Conservation (phyloP, 1,284 basidiomycete species). For the Cystobasidiaceae sp. region DNA sequence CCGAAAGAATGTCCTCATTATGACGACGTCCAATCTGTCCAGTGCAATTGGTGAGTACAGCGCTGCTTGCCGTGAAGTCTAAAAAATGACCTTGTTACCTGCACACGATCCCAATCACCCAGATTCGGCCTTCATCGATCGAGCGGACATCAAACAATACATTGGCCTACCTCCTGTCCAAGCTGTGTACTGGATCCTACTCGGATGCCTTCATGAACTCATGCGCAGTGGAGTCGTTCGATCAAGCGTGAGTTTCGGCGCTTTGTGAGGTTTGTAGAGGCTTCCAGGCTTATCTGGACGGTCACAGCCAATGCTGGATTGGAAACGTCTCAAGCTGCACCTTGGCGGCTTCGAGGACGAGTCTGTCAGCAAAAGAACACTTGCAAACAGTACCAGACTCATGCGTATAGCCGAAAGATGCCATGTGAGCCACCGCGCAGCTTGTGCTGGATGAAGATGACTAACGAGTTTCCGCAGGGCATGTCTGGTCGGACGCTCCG, state of each 20-base stretch:
- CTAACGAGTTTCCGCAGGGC: no score
- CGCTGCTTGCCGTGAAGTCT: neutral
- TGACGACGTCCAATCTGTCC: conserved; percentile 93
- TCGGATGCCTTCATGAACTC: conserved; percentile 74
- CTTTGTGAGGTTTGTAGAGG: conserved; percentile 53
- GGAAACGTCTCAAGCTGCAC: conserved; percentile 19
- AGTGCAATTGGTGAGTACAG: conserved; percentile 74
- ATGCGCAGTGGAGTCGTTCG: conserved; percentile 64
- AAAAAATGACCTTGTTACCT: neutral
- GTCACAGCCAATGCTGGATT: conserved; percentile 18
- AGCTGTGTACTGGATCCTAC: conserved; percentile 90
- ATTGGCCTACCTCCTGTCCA: conserved; percentile 70
- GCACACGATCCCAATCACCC: no score
- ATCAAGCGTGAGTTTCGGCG: conserved; percentile 25
- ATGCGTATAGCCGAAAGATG: no score
- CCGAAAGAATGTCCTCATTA: conserved; percentile 85
- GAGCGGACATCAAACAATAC: conserved; percentile 86
- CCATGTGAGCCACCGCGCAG: no score
- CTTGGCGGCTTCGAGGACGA: conserved; percentile 12
- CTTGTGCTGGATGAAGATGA: no score
- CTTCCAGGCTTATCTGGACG: conserved; percentile 34
- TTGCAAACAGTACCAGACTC: conserved; percentile 50
- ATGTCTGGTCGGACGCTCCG: conserved; percentile 86
- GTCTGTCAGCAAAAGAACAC: neutral
- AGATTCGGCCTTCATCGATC: conserved; percentile 94